Conservation (phyloP, 2,329 filamentous ascomycete species). For the Exophiala sp. region DNA sequence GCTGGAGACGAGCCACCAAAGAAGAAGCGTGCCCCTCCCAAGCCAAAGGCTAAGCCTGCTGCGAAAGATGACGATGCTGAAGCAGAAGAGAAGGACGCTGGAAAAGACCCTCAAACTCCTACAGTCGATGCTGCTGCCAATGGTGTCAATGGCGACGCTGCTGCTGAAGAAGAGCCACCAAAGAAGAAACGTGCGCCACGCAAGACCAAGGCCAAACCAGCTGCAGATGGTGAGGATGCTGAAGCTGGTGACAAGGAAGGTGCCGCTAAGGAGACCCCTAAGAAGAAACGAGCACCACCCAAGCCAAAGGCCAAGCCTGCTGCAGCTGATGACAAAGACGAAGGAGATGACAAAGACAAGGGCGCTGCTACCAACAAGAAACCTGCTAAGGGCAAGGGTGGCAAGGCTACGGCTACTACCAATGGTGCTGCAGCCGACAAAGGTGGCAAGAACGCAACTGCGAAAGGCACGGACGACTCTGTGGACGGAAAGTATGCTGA, state of each 20-base stretch:
- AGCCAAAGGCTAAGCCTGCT: background rate
- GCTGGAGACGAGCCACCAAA: background rate
- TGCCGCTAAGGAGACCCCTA: constrained; percentile 6
- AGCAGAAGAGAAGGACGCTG: no score
- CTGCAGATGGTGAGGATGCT: background rate
- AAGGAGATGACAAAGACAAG: no score
- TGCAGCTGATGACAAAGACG: background rate
- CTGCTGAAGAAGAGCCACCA: constrained; percentile 6
- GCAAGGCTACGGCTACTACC: background rate
- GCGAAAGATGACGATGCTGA: background rate
- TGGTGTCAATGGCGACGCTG: constrained; percentile 17
- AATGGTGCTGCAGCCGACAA: background rate
- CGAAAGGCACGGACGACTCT: background rate
- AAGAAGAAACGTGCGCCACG: background rate
- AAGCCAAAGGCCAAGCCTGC: constrained; percentile 1
- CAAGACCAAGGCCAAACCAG: background rate
- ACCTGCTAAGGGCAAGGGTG: background rate
- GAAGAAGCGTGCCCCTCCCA: background rate
- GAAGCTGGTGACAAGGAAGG: background rate
- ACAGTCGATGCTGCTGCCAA: background rate
- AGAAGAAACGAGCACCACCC: constrained; percentile 13
- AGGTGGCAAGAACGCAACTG: constrained; percentile 2
- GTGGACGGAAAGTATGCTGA: background rate
- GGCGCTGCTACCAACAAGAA: background rate
- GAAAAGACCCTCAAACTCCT: no score